Base-by-base conservation (phyloP, 2,329 filamentous ascomycete genomes). In the Ceratocystis variospora region DNA sequence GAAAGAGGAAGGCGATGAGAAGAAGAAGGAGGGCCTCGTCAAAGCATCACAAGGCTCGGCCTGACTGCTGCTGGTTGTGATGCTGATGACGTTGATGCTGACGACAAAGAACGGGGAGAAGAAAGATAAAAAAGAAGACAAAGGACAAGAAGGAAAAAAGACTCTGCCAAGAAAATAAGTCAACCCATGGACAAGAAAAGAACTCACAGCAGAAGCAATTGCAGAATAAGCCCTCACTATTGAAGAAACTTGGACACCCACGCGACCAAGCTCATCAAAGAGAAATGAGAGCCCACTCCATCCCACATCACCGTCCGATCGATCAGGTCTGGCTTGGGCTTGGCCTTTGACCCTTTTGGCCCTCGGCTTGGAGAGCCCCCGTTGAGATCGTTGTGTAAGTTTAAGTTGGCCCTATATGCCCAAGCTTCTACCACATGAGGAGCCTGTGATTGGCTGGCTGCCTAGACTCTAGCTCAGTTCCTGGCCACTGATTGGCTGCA, bases 71-170 rank as follows among this genome's bases (percentile, higher is more conserved):
- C 28, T 62, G 17, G 41, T 45, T 5, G 12, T 41, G 59, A 44
- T 48, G 46, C 17, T 48, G n/a, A 19, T n/a, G n/a, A 22, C 3
- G 37, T 19, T 41, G 59, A 44, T 48, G 46, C 17, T 48, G n/a
- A 19, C 46, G n/a, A 22, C 3, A 12, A 10, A 41, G 37, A 15
- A 41, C 37, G 28, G 33, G 37, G 4, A 41, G 10, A 15, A 48
- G 37, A 44, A 48, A 19, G 19, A 46, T 15, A 59, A 63, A 41
- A 59, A 19, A 63, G 7, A n/a, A 50, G 50, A 48, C n/a, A 19
- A 64, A 62, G n/a, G 45, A 67, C 28, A 62, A 41, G 12, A 55
- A 25, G 22, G 22, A 55, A 68, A 22, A 57, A 44, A 65, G 61
- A n/a, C 2, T 15, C 31, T n/a, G 50, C 17, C 61, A 46, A 67